Evolutionary conservation across 1,139 yeast genomes (phyloP).

Genomic region (Hemisphaericaspora subhashii): DNA sequence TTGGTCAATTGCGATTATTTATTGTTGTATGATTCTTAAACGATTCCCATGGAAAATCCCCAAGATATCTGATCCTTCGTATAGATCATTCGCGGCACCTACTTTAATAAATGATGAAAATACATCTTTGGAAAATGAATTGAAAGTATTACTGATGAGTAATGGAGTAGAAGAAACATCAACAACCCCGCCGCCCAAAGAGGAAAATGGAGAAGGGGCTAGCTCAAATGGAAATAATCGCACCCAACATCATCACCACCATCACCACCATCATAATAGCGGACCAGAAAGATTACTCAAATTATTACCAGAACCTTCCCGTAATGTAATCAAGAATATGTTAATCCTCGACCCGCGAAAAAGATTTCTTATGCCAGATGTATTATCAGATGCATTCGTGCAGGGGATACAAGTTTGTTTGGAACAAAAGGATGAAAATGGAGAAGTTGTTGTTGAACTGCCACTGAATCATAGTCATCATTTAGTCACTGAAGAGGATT

Average conservation of each 20-base stretch:
- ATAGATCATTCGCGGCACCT: slow-evolving; percentile 32
- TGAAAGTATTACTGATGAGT: background rate
- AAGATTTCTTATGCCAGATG: slow-evolving; percentile 32
- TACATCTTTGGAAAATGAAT: slow-evolving; percentile 2
- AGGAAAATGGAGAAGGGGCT: background rate
- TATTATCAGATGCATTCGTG: slow-evolving; percentile 30
- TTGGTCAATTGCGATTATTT: slow-evolving; percentile 79
- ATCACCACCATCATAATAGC: slow-evolving; percentile 5
- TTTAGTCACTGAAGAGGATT: slow-evolving; percentile 56
- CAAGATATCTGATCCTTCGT: slow-evolving; percentile 54
- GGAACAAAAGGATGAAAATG: slow-evolving; percentile 9
- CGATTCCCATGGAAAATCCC: slow-evolving; percentile 84
- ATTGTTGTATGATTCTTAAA: slow-evolving; percentile 69
- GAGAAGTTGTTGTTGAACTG: slow-evolving; percentile 6
- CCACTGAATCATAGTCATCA: slow-evolving; percentile 50
- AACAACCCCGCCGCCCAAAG: no score
- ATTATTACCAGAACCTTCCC: slow-evolving; percentile 38
- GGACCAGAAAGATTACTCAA: slow-evolving; percentile 39
- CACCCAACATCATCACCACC: slow-evolving; percentile 1
- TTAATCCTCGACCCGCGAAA: slow-evolving; percentile 28
- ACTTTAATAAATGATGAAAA: slow-evolving; percentile 9
- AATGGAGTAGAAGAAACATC: slow-evolving; percentile 4
- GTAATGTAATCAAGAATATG: slow-evolving; percentile 35
- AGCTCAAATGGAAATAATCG: background rate
- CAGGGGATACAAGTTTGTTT: slow-evolving; percentile 32